phyloP scores from a whole-genome alignment of 2,329 filamentous ascomycete species.

The Penicillium digitatum region DNA sequence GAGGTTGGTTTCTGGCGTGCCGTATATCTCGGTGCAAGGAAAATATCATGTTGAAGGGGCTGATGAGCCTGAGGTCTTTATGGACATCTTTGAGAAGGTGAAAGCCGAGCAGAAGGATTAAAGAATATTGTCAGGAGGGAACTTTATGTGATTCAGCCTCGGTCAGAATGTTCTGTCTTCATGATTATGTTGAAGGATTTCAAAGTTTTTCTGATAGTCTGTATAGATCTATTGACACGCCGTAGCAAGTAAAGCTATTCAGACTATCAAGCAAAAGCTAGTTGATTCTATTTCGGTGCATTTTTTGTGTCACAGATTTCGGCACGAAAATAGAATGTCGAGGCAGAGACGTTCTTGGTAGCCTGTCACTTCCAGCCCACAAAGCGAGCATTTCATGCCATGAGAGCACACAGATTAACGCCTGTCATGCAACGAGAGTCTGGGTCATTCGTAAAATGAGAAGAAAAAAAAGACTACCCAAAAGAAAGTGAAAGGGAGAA shows the following conservation, averaged over 20 bases:
- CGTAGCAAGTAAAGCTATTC: neutral
- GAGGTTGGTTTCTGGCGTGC: slow-evolving; percentile 63
- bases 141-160: neutral
- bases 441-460: neutral
- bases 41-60: slow-evolving; percentile 66
- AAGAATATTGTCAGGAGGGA: neutral
- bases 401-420: slow-evolving; percentile 4
- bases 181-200: neutral
- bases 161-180: neutral
- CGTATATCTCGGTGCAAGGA: slow-evolving; percentile 69
- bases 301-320: neutral
- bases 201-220: neutral
- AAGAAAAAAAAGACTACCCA: neutral
- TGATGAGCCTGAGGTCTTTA: slow-evolving; percentile 64
- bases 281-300: neutral
- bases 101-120: slow-evolving; percentile 39
- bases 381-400: slow-evolving; percentile 1
- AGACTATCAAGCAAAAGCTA: neutral
- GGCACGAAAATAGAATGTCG: neutral
- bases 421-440: slow-evolving; percentile 3
- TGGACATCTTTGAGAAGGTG: slow-evolving; percentile 61
- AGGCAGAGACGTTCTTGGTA: neutral
- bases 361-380: neutral
- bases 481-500: neutral
- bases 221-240: neutral